These are phyloP conservation scores for Spongospora subterranea DNA, from an alignment of 208 protist genomes.

Conservation along the genomic window DNA sequence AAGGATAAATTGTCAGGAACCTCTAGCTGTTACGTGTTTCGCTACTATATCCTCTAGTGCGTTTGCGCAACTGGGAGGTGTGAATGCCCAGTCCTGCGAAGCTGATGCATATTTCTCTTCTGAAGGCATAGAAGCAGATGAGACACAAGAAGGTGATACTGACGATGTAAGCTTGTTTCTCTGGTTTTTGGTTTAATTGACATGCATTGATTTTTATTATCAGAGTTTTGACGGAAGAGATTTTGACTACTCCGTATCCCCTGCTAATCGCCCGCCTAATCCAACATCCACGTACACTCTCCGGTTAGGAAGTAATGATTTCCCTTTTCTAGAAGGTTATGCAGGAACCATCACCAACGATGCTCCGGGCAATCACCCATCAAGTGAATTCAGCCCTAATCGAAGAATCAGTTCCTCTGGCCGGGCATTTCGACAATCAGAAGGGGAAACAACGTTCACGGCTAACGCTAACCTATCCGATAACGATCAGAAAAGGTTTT, in stretches of 20 bases:
- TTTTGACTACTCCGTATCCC: background rate
- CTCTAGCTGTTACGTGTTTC: no score
- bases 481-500: no score
- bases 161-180: background rate
- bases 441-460: no score
- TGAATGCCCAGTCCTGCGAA: no score
- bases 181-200: background rate
- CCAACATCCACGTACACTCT: background rate
- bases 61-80: background rate
- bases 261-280: background rate
- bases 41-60: background rate
- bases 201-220: background rate
- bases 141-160: background rate
- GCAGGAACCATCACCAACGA: background rate
- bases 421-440: no score
- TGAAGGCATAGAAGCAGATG: no score
- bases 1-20: no score
- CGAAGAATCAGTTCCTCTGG: no score
- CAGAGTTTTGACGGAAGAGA: background rate
- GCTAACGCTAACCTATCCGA: no score
- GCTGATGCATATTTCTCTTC: no score
- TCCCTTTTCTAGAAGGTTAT: background rate
- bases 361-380: no score
- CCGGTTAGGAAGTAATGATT: background rate
- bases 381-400: no score